These are phyloP conservation scores for Arthroderma sp. DNA, from an alignment of 2,329 filamentous ascomycete genomes.

Conservation along the genomic window DNA sequence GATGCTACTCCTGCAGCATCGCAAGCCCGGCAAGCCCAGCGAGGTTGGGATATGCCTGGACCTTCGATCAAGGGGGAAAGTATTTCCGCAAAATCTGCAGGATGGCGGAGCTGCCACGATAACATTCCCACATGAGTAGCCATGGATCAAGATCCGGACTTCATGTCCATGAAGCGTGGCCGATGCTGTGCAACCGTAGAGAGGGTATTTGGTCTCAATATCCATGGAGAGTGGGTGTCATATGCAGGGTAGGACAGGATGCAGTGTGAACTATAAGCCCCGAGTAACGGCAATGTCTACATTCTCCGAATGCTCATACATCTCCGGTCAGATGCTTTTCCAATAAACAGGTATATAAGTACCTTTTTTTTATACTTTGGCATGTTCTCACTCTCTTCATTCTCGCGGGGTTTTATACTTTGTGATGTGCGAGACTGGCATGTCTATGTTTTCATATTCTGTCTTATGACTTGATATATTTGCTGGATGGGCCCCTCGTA, in stretches of 20 bases:
- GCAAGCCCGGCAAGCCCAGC: background rate
- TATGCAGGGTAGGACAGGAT: background rate
- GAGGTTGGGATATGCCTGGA: background rate
- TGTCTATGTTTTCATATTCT: too few relatives aligned
- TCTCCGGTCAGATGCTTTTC: background rate
- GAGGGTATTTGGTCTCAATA: background rate
- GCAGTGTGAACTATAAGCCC: background rate
- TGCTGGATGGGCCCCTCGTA: background rate
- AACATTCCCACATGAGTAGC: background rate
- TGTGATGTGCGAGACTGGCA: too few relatives aligned
- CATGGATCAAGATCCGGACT: background rate
- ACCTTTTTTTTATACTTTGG: background rate
- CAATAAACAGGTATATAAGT: background rate
- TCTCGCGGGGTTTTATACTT: background rate
- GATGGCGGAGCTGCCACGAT: background rate
- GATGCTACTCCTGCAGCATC: background rate
- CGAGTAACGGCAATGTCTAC: background rate
- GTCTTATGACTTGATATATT: background rate
- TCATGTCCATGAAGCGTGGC: background rate
- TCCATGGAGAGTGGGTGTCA: background rate
- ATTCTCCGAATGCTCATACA: background rate
- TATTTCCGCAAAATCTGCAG: background rate
- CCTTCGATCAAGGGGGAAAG: constrained; percentile 3
- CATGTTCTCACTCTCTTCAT: background rate
- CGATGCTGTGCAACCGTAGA: background rate